phyloP scores from a whole-genome alignment of 2,329 filamentous ascomycete species.

The Xylogone sp. region DNA sequence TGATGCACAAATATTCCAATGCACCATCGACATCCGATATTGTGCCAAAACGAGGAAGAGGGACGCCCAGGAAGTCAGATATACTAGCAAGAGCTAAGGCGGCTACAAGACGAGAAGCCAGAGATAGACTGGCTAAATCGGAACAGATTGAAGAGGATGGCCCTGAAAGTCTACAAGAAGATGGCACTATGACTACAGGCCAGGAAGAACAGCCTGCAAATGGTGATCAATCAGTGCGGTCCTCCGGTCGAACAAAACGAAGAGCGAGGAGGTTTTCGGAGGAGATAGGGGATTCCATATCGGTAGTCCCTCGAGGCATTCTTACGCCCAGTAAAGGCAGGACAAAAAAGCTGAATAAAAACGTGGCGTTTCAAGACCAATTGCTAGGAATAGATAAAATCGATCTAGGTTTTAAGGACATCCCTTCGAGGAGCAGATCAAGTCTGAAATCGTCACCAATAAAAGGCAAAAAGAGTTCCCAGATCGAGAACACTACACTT shows the following conservation, averaged over 20 bases:
- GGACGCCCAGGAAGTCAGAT: not conserved
- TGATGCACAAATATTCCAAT: not conserved
- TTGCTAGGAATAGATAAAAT: constrained; percentile 34
- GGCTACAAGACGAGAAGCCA: not conserved
- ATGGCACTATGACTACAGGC: not conserved
- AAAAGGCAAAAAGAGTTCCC: constrained; percentile 8
- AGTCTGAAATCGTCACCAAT: not conserved
- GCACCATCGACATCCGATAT: not conserved
- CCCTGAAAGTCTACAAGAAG: not conserved
- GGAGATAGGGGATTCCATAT: not conserved
- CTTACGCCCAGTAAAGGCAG: constrained; percentile 47
- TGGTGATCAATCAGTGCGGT: not conserved
- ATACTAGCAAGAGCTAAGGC: constrained; percentile 3
- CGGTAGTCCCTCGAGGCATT: constrained; percentile 44
- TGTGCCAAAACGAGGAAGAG: not conserved
- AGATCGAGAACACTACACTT: constrained; percentile 1
- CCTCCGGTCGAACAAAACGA: not conserved
- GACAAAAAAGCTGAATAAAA: constrained; percentile 40
- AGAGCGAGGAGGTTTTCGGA: not conserved
- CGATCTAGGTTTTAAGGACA: constrained; percentile 41
- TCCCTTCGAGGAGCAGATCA: constrained; percentile 30
- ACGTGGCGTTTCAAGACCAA: constrained; percentile 44
- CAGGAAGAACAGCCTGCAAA: not conserved
- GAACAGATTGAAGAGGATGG: not conserved
- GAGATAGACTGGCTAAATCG: not conserved